These are phyloP conservation scores for Neofusicoccum laricinum DNA, from an alignment of 2,329 filamentous ascomycete species.

Conservation along the genomic window DNA sequence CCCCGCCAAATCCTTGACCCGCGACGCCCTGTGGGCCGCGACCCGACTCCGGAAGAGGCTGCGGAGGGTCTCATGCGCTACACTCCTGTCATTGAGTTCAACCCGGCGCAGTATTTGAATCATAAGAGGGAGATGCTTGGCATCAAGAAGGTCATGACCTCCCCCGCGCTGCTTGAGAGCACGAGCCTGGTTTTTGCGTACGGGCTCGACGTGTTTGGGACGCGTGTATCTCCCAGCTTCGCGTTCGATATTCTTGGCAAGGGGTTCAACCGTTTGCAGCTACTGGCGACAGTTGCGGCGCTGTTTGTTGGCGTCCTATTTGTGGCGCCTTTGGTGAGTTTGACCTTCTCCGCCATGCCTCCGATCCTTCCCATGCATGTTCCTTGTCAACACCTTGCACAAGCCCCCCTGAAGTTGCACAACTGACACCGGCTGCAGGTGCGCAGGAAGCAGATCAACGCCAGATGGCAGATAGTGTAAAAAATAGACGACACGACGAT, in stretches of 20 bases:
- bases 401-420: neutral
- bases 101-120: conserved; percentile 75
- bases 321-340: conserved; percentile 79
- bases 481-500: conserved; percentile 2
- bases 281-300: conserved; percentile 79
- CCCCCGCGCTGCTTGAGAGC: conserved; percentile 81
- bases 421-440: conserved; percentile 37
- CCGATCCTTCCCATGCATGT: neutral
- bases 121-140: conserved; percentile 81
- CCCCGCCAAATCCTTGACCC: conserved; percentile 79
- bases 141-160: conserved; percentile 68
- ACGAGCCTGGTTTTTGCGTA: conserved; percentile 87
- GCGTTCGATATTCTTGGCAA: conserved; percentile 91
- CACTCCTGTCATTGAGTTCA: conserved; percentile 73
- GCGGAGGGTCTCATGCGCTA: conserved; percentile 84
- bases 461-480: conserved; percentile 53
- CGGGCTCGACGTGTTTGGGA: conserved; percentile 85
- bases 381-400: conserved; percentile 22
- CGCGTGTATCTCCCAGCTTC: conserved; percentile 79
- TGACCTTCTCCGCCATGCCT: neutral
- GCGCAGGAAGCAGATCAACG: conserved; percentile 64
- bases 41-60: conserved; percentile 73
- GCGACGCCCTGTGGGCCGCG: conserved; percentile 78
- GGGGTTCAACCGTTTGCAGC: conserved; percentile 86
- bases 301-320: conserved; percentile 73